phyloP scores from a whole-genome alignment of 169 alveolate genomes.

The Plasmodium inui region DNA sequence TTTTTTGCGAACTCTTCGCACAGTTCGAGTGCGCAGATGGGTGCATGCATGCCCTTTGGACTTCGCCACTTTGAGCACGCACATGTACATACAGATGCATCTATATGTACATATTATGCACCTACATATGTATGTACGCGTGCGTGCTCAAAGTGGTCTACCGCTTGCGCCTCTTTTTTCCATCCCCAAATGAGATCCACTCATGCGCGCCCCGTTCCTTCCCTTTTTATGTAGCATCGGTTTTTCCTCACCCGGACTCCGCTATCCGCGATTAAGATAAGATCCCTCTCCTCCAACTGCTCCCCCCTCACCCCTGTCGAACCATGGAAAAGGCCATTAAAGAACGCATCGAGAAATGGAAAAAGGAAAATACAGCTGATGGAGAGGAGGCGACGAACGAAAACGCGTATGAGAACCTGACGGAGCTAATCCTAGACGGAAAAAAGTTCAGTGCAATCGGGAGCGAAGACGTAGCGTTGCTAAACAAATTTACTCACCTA shows the following conservation, averaged over 20 bases:
- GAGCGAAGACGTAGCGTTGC: slow-evolving; percentile 84
- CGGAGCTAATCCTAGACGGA: slow-evolving; percentile 91
- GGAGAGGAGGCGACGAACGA: slow-evolving; percentile 79
- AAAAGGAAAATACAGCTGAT: slow-evolving; percentile 78
- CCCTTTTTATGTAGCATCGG: neutral
- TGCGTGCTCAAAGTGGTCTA: neutral
- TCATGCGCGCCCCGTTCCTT: neutral
- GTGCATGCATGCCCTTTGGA: neutral
- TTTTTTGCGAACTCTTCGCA: neutral
- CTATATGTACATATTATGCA: neutral
- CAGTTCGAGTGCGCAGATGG: neutral
- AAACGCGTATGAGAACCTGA: slow-evolving; percentile 78
- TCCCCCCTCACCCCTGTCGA: neutral
- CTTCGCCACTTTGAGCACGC: too few species aligned
- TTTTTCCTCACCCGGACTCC: neutral
- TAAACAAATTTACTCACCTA: slow-evolving; percentile 84
- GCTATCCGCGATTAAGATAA: neutral
- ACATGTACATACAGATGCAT: neutral
- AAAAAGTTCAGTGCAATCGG: slow-evolving; percentile 81
- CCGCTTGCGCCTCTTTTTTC: neutral
- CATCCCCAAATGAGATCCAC: neutral
- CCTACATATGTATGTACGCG: neutral
- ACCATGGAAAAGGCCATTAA: slow-evolving; percentile 83
- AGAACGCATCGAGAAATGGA: slow-evolving; percentile 77
- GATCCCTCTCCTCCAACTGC: neutral